Evolutionary conservation across 2,329 filamentous ascomycete species (phyloP).

Genomic region (Fonsecaea pedrosoi): DNA sequence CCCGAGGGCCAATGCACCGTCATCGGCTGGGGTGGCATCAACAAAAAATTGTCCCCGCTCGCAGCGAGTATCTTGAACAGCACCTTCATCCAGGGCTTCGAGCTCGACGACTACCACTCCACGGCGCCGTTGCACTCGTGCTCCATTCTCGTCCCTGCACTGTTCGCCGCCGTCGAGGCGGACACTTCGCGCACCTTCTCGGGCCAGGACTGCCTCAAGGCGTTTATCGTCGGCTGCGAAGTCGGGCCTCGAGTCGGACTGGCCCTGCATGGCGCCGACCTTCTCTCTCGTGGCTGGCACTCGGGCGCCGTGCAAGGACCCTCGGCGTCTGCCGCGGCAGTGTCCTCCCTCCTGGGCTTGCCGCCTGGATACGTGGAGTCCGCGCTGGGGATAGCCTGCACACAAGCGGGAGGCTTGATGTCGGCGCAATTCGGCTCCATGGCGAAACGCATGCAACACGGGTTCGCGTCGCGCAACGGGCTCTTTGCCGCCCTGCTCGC

Average conservation of each 20-base stretch:
- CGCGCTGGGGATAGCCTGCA: conserved; percentile 51
- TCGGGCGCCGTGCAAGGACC: conserved; percentile 51
- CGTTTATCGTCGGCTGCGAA: conserved; percentile 51
- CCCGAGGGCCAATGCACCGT: conserved; percentile 41
- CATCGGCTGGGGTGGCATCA: conserved; percentile 36
- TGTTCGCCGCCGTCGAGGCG: conserved; percentile 48
- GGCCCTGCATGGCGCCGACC: conserved; percentile 48
- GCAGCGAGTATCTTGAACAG: conserved; percentile 53
- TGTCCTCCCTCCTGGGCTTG: conserved; percentile 45
- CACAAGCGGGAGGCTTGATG: conserved; percentile 52
- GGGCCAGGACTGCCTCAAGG: conserved; percentile 46
- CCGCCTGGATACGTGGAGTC: conserved; percentile 43
- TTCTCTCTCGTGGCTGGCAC: conserved; percentile 52
- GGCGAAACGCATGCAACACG: conserved; percentile 56
- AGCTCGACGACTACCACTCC: conserved; percentile 55
- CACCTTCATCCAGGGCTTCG: conserved; percentile 53
- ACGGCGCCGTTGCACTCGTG: conserved; percentile 51
- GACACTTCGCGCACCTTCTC: conserved; percentile 14
- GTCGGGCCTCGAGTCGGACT: conserved; percentile 49
- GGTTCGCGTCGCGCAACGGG: conserved; percentile 54
- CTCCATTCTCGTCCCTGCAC: conserved; percentile 49
- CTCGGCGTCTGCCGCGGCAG: conserved; percentile 46
- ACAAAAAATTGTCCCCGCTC: conserved; percentile 47
- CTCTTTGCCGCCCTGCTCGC: conserved; percentile 51
- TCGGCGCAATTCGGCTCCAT: conserved; percentile 53